Evolutionary conservation across 2,329 filamentous ascomycete genomes (phyloP), one percentile per base, ranked within the genome.

Genomic region (Beauveria bassiana): DNA sequence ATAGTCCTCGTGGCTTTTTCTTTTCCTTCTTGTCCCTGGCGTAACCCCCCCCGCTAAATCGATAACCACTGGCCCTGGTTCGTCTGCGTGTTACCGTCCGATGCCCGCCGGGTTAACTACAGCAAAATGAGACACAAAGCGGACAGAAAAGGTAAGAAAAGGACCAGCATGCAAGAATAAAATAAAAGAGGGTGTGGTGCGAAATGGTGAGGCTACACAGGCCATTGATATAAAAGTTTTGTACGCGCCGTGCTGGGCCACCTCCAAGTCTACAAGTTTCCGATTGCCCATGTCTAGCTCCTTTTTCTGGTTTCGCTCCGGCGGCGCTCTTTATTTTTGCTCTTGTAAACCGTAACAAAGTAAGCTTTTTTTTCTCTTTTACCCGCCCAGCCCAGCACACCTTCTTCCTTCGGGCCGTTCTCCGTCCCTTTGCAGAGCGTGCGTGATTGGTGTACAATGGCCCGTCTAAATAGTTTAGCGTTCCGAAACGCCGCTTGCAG

Each of bases 141-240:
- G 18, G 38, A 42, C 50, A 12, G 8, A 20, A 12, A 5, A 24
- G 22, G 31, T 50, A 28, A 12, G 18, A 50, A 22, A 26, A 22
- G 20, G 40, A 7, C 40, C 47, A 31, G n/a, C 34, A 59, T 52
- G 38, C 57, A 59, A 50, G 28, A 42, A 38, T 22, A 40, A 47
- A 24, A 22, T n/a, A 49, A 26, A 26, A 5, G 38, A 20, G 24
- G 46, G 31, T 24, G 45, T 26, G 43, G 7, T 10, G 38, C 34
- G 18, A 31, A 16, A 31, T 14, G 10, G 24, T 9, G 57, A 59
- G 57, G 53, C 53, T 59, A 43, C 56, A 59, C 57, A 52, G 24
- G 47, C 24, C 38, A 59, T 22, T 50, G 57, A 52, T 59, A 59
- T 59, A 59, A 52, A 40, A 14, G 31, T 14, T 31, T 26, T 50